These are phyloP conservation scores for Aschersonia sp. DNA, from an alignment of 2,329 filamentous ascomycete genomes.

Conservation along the genomic window DNA sequence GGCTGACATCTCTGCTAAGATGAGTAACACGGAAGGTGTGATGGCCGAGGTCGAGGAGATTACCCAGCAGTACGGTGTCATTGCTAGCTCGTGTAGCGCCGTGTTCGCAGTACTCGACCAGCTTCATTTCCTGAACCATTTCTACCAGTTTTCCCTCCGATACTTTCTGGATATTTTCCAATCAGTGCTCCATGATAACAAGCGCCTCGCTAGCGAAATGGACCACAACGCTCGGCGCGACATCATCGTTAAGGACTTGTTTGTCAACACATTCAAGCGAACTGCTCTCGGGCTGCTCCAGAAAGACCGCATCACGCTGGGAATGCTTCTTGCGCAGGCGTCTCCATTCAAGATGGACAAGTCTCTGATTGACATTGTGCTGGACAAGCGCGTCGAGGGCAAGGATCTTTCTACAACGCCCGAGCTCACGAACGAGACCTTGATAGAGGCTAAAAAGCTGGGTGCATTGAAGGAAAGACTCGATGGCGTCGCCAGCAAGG, in stretches of 20 bases:
- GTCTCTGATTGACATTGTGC: slow-evolving; percentile 67
- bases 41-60: slow-evolving; percentile 97
- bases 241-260: slow-evolving; percentile 81
- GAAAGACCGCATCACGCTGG: slow-evolving; percentile 85
- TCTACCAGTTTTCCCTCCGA: slow-evolving; percentile 97
- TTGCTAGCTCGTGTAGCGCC: slow-evolving; percentile 88
- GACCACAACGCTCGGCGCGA: slow-evolving; percentile 72
- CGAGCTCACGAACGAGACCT: slow-evolving; percentile 50
- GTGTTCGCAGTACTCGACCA: slow-evolving; percentile 96
- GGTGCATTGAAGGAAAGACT: slow-evolving; percentile 60
- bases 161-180: slow-evolving; percentile 98
- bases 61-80: slow-evolving; percentile 83
- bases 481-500: slow-evolving; percentile 40
- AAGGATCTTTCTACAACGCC: slow-evolving; percentile 61
- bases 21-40: slow-evolving; percentile 89
- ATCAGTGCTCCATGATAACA: slow-evolving; percentile 70
- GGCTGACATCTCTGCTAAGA: slow-evolving; percentile 90
- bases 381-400: slow-evolving; percentile 64
- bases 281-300: slow-evolving; percentile 89
- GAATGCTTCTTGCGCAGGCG: slow-evolving; percentile 87
- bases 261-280: slow-evolving; percentile 79
- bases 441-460: slow-evolving; percentile 54
- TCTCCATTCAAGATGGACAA: slow-evolving; percentile 96
- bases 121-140: slow-evolving; percentile 95
- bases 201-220: slow-evolving; percentile 52